phyloP scores from a whole-genome alignment of 345 rosid genomes.

The Syzygium aqueum region DNA sequence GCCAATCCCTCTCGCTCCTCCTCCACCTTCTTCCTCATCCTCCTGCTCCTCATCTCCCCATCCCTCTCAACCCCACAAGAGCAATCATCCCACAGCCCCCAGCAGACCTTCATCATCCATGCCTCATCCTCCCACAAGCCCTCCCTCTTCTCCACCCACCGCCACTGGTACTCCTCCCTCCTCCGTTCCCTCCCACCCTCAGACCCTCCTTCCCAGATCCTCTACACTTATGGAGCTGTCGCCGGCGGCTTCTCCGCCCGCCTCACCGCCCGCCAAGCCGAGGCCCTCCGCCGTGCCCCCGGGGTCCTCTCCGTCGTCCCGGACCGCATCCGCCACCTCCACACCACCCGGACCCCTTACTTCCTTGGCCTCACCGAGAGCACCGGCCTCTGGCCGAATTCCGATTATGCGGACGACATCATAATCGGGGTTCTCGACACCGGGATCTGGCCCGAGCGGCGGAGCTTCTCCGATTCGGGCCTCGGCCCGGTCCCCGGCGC shows the following conservation, averaged over 20 bases:
- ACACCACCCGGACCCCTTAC: constrained; percentile 71
- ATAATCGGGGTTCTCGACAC: constrained; percentile 81
- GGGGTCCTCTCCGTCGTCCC: constrained; percentile 59
- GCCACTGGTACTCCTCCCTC: constrained; percentile 60
- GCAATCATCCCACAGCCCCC: background rate
- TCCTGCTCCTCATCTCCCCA: background rate
- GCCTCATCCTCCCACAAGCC: constrained; percentile 59
- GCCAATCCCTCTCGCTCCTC: constrained; percentile 1
- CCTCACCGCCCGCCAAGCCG: constrained; percentile 44
- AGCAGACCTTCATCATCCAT: constrained; percentile 52
- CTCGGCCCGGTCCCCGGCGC: constrained; percentile 38
- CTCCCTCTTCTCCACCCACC: constrained; percentile 42
- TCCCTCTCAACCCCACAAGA: background rate
- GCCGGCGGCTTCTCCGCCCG: constrained; percentile 72
- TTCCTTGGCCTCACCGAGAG: constrained; percentile 61
- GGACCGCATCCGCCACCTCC: constrained; percentile 60
- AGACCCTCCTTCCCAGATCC: constrained; percentile 37
- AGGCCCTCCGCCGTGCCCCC: constrained; percentile 25
- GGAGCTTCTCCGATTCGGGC: constrained; percentile 46
- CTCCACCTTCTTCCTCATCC: background rate
- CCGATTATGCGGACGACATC: constrained; percentile 56
- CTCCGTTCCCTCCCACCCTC: constrained; percentile 53
- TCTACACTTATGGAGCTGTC: constrained; percentile 62
- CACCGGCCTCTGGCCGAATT: constrained; percentile 61
- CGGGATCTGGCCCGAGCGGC: constrained; percentile 79